Percentiles rank a stretch among this genome's conserved stretches.
These are phyloP conservation scores for Suillus spraguei DNA, from an alignment of 768 basidiomycete species.

Conservation along the genomic window DNA sequence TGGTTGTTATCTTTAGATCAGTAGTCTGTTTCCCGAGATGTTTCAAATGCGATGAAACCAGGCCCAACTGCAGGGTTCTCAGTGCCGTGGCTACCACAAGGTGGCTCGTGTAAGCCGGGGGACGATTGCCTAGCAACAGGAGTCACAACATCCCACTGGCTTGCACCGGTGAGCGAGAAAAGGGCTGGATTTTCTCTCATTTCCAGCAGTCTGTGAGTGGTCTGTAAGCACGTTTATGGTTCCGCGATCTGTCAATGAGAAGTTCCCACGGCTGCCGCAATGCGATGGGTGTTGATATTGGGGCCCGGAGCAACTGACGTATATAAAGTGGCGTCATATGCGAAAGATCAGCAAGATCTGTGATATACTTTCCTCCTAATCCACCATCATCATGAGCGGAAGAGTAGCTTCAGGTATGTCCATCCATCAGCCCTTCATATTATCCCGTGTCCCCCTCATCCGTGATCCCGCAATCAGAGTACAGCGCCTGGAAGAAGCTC, in stretches of 20 bases:
- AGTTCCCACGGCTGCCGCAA: constrained; percentile 27
- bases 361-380: constrained; percentile 9
- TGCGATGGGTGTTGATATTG: background rate
- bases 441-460: constrained; percentile 9
- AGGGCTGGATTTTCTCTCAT: constrained; percentile 22
- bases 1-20: background rate
- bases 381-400: constrained; percentile 54
- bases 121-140: constrained; percentile 16
- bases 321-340: constrained; percentile 18
- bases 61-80: background rate
- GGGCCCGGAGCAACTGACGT: background rate
- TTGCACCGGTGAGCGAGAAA: constrained; percentile 10
- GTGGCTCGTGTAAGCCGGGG: constrained; percentile 15
- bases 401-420: constrained; percentile 59
- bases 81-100: constrained; percentile 5
- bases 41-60: background rate
- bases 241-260: constrained; percentile 11
- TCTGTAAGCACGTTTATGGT: background rate
- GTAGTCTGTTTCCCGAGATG: background rate
- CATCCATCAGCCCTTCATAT: background rate
- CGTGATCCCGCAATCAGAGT: constrained; percentile 53
- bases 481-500: constrained; percentile 89
- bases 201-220: constrained; percentile 14
- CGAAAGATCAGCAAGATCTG: constrained; percentile 9
- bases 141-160: constrained; percentile 9